Evolutionary conservation across 106 monocot species (phyloP).

Genomic region (Acorus gramineus): DNA sequence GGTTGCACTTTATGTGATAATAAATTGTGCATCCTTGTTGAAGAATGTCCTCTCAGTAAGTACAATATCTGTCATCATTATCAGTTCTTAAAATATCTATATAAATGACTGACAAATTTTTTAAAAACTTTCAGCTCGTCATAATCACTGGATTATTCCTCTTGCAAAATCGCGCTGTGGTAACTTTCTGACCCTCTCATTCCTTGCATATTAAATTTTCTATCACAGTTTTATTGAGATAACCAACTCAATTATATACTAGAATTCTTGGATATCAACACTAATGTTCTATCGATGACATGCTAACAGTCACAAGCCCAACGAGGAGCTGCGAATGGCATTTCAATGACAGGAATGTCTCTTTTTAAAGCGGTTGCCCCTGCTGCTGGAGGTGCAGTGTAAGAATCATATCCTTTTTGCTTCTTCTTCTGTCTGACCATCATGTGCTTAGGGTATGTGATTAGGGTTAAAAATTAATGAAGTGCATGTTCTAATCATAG

Average conservation of each 20-base stretch:
- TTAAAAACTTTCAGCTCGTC: conserved; percentile 8
- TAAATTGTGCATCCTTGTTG: conserved; percentile 52
- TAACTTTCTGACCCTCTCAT: neutral
- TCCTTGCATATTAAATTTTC: too few relatives aligned
- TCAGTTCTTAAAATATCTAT: neutral
- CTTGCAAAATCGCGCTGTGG: conserved; percentile 29
- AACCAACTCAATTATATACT: too few relatives aligned
- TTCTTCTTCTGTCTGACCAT: too few relatives aligned
- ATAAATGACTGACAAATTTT: neutral
- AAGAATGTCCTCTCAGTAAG: conserved; percentile 68
- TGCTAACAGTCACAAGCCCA: conserved; percentile 25
- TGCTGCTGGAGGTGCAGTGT: conserved; percentile 38
- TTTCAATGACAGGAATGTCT: conserved; percentile 41
- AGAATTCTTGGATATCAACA: neutral
- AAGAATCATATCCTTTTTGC: conserved; percentile 10
- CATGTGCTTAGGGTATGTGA: too few relatives aligned
- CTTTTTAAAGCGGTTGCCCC: conserved; percentile 46
- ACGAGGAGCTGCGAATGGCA: conserved; percentile 52
- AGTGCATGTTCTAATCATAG: too few relatives aligned
- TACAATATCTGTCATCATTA: conserved; percentile 4
- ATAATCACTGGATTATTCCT: conserved; percentile 14
- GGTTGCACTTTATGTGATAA: conserved; percentile 22
- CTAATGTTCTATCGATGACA: neutral
- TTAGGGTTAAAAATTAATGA: too few relatives aligned
- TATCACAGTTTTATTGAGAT: too few relatives aligned